phyloP scores from a whole-genome alignment of 2,329 filamentous ascomycete species.

The Leptographium lundbergii region DNA sequence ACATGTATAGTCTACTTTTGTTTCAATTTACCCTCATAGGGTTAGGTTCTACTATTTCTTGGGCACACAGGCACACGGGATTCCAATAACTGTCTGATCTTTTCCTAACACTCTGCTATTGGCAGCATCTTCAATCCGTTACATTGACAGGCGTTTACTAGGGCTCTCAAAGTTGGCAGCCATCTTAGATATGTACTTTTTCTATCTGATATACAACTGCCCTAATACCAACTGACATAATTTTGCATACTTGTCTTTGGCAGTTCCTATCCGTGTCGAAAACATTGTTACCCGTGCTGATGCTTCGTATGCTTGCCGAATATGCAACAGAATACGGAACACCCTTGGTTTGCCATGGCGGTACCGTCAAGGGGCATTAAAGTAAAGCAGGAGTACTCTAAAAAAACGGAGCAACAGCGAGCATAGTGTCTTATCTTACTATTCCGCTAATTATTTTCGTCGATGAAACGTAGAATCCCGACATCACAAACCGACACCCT shows the following conservation, averaged over 20 bases:
- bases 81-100: neutral
- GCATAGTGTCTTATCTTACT: no score
- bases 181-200: neutral
- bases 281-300: neutral
- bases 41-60: neutral
- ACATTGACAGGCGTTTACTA: constrained; percentile 3
- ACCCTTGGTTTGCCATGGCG: no score
- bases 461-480: no score
- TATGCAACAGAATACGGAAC: no score
- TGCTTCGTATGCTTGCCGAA: no score
- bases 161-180: neutral
- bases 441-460: no score
- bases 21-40: neutral
- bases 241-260: neutral
- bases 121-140: neutral
- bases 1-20: neutral
- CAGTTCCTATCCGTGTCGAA: neutral
- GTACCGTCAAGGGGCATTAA: no score
- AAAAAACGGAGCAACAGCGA: no score
- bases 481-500: no score
- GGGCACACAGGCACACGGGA: neutral
- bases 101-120: neutral
- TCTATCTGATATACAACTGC: neutral
- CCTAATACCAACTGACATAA: neutral
- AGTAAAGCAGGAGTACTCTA: no score